Evolutionary conservation across 2,329 filamentous ascomycete species (phyloP).

Genomic region (Fusarium fracticaudum): DNA sequence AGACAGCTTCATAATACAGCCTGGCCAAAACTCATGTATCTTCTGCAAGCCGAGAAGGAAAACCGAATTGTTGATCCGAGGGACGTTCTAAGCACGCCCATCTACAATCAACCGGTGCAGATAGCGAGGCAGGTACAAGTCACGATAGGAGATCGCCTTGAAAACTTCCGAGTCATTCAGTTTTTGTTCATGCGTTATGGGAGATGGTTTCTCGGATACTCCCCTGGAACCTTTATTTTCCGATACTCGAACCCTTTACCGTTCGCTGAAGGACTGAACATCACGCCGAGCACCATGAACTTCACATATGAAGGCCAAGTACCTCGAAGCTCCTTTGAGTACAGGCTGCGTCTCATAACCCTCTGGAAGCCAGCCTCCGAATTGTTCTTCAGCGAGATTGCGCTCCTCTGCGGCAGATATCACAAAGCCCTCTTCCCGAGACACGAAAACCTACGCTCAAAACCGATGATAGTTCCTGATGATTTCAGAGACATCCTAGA

Average conservation of each 20-base stretch:
- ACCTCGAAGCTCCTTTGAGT: neutral
- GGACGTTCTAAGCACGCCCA: neutral
- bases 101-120: neutral
- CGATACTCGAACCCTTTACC: slow-evolving; percentile 9
- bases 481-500: neutral
- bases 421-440: neutral
- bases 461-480: neutral
- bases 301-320: slow-evolving; percentile 18
- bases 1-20: neutral
- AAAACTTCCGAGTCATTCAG: neutral
- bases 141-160: neutral
- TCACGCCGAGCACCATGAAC: neutral
- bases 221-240: slow-evolving; percentile 39
- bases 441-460: neutral
- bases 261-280: neutral
- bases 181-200: neutral
- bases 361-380: neutral
- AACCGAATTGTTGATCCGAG: neutral
- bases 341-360: neutral
- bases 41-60: neutral
- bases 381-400: slow-evolving; percentile 7
- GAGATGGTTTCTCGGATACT: neutral
- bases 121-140: neutral
- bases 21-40: neutral
- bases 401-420: neutral